Conservation (phyloP, 768 basidiomycete genomes). For the Russula brevipes region DNA sequence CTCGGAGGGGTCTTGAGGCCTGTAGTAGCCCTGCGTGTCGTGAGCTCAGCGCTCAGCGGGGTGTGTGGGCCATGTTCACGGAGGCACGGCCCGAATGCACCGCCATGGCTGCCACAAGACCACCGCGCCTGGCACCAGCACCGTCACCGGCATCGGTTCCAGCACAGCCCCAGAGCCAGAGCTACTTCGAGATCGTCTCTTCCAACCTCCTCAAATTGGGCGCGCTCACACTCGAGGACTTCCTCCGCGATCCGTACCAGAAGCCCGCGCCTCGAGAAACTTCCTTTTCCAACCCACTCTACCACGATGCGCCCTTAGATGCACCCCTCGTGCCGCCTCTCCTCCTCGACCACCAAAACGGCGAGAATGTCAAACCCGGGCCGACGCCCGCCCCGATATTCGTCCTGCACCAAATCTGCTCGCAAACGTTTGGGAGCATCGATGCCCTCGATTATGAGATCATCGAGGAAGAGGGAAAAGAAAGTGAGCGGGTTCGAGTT, state of each 20-base stretch:
- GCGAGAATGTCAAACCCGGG: not conserved
- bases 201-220: conserved; percentile 22
- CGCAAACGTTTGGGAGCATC: conserved; percentile 27
- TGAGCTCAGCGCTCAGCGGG: no score
- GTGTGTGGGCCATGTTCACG: no score
- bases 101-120: conserved; percentile 6
- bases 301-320: no score
- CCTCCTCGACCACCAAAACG: not conserved
- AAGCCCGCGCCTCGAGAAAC: conserved; percentile 9
- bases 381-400: conserved; percentile 17
- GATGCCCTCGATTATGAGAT: conserved; percentile 26
- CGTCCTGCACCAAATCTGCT: conserved; percentile 28
- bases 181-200: conserved; percentile 14
- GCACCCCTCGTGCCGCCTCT: conserved; percentile 7
- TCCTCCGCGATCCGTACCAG: conserved; percentile 16
- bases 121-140: not conserved
- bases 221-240: conserved; percentile 19
- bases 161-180: not conserved
- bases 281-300: conserved; percentile 15
- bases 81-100: no score
- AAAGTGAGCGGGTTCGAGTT: conserved; percentile 9
- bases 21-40: conserved; percentile 60
- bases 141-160: not conserved
- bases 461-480: conserved; percentile 23
- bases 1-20: conserved; percentile 44